A percentile compares a stretch with the other conserved stretches of the same genome.
Conservation (phyloP, 2,329 filamentous ascomycete species). For the Xylariaceae sp. region DNA sequence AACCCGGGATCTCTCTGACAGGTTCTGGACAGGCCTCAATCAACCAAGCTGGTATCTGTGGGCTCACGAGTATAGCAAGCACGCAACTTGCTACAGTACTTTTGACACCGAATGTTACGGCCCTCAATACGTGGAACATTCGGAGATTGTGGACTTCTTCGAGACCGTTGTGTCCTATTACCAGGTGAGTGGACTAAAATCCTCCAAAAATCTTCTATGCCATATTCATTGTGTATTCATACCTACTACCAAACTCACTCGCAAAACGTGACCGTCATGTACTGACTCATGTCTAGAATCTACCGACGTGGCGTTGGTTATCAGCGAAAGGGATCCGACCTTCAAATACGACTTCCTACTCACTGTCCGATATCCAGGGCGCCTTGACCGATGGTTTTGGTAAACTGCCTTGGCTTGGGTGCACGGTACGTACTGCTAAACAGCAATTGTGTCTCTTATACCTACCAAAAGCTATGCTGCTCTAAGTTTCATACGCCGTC, state of each 20-base stretch:
- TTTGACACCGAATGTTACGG: conserved; percentile 66
- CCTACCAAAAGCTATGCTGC: no score
- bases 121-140: conserved; percentile 51
- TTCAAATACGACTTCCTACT: conserved; percentile 57
- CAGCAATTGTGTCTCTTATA: no score
- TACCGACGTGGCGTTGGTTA: conserved; percentile 64
- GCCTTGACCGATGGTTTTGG: conserved; percentile 51
- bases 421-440: conserved; percentile 34
- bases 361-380: conserved; percentile 49
- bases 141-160: conserved; percentile 63
- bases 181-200: conserved; percentile 24
- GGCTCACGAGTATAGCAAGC: conserved; percentile 67
- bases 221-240: no score
- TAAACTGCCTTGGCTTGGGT: conserved; percentile 59
- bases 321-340: conserved; percentile 51
- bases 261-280: no score
- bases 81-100: conserved; percentile 65
- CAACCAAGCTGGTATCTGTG: conserved; percentile 59
- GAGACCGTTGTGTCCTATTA: conserved; percentile 58
- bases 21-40: conserved; percentile 58
- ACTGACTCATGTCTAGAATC: conserved; percentile 21
- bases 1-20: background rate
- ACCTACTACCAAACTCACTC: no score
- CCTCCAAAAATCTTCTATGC: no score
- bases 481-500: no score